These are phyloP conservation scores for Neckera pumila DNA, from an alignment of 225 moss, liverwort and hornwort species.

Conservation along the genomic window DNA sequence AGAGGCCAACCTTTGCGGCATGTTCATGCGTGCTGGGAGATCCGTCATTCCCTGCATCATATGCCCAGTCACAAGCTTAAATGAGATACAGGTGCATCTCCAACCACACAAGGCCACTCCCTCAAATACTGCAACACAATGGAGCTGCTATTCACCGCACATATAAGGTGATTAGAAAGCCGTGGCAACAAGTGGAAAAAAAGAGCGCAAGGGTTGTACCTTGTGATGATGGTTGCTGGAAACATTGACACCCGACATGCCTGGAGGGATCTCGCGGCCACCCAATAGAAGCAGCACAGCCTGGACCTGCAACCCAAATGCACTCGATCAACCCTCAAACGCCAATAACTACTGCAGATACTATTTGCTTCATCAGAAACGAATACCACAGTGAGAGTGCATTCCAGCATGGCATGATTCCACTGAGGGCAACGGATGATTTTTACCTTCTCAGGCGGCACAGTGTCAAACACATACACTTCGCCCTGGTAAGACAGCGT, in stretches of 20 bases:
- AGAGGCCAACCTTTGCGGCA: constrained; percentile 92
- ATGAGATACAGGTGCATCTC: background rate
- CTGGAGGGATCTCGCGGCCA: constrained; percentile 84
- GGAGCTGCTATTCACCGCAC: background rate
- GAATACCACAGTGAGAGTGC: background rate
- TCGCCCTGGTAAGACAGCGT: constrained; percentile 93
- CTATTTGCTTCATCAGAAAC: background rate
- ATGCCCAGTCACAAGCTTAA: background rate
- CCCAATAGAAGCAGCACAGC: constrained; percentile 84
- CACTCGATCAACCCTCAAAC: background rate
- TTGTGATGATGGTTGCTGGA: constrained; percentile 77
- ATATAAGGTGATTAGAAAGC: background rate
- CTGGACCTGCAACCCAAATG: constrained; percentile 44
- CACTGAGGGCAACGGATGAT: background rate
- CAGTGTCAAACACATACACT: constrained; percentile 94
- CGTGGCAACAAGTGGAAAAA: background rate
- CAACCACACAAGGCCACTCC: background rate
- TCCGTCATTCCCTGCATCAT: constrained; percentile 65
- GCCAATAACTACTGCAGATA: too few species aligned
- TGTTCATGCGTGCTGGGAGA: constrained; percentile 89
- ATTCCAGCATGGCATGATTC: background rate
- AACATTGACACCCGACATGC: constrained; percentile 74
- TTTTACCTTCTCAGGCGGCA: constrained; percentile 85
- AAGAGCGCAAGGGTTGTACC: background rate
- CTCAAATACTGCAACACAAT: background rate